Conservation (phyloP, 2,329 filamentous ascomycete genomes). For the Hypomyces perniciosus region DNA sequence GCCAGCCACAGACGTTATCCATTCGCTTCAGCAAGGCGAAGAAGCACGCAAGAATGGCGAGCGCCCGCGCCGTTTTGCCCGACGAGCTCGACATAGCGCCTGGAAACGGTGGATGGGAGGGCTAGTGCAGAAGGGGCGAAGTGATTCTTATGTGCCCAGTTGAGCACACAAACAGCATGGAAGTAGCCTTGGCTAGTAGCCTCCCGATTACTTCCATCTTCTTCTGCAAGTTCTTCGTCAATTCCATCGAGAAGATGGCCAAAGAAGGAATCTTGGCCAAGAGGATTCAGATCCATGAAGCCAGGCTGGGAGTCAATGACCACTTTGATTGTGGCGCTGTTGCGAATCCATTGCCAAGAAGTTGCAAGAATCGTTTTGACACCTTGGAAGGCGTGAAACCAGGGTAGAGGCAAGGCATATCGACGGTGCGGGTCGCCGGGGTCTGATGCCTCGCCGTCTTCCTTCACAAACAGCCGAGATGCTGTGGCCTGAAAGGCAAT, state of each 20-base stretch:
- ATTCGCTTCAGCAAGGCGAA: conserved; percentile 59
- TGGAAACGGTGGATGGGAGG: conserved; percentile 59
- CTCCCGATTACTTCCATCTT: conserved; percentile 25
- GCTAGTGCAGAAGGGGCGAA: conserved; percentile 53
- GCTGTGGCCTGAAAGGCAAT: conserved; percentile 64
- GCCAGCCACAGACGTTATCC: conserved; percentile 62
- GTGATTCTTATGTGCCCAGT: conserved; percentile 59
- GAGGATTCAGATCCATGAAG: conserved; percentile 51
- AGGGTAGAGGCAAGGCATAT: conserved; percentile 55
- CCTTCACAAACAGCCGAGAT: conserved; percentile 54
- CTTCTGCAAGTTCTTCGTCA: conserved; percentile 46
- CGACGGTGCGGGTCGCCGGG: conserved; percentile 33
- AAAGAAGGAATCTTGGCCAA: conserved; percentile 50
- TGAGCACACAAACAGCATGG: conserved; percentile 59
- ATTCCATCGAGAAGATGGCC: conserved; percentile 52
- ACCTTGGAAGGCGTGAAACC: conserved; percentile 63
- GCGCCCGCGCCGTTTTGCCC: conserved; percentile 53
- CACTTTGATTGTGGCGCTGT: conserved; percentile 50
- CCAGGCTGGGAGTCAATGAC: conserved; percentile 60
- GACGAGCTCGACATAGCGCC: conserved; percentile 54
- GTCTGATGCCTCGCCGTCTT: conserved; percentile 37
- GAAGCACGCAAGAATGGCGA: conserved; percentile 60
- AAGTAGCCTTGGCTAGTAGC: conserved; percentile 48
- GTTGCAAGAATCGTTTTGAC: conserved; percentile 59
- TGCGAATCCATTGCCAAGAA: conserved; percentile 58